These are phyloP conservation scores for Sugiyamaella mastotermitis DNA, from an alignment of 805 yeast species.

Conservation along the genomic window DNA sequence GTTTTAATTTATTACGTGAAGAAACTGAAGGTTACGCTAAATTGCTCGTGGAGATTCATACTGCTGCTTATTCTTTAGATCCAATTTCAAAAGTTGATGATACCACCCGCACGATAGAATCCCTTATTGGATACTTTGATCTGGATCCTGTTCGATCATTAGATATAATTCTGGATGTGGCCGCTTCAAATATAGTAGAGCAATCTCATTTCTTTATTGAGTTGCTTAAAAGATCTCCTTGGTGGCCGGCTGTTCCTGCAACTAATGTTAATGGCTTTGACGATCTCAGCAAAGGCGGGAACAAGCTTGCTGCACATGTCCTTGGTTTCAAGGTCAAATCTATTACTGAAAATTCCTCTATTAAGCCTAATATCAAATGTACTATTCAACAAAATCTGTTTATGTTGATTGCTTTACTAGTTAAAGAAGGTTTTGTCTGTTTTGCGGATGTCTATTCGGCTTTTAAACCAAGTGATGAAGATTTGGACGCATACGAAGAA, in stretches of 20 bases:
- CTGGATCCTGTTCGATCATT: slow-evolving; percentile 69
- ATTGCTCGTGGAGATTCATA: slow-evolving; percentile 44
- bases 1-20: slow-evolving; percentile 65
- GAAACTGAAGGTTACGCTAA: slow-evolving; percentile 74
- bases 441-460: slow-evolving; percentile 56
- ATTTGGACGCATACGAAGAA: slow-evolving; percentile 39
- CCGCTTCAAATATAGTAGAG: slow-evolving; percentile 37
- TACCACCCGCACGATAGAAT: slow-evolving; percentile 44
- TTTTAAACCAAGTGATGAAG: slow-evolving; percentile 47
- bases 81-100: slow-evolving; percentile 23
- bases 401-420: slow-evolving; percentile 46
- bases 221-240: slow-evolving; percentile 48
- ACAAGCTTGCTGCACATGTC: slow-evolving; percentile 46
- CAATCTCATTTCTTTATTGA: slow-evolving; percentile 43
- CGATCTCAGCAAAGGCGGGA: slow-evolving; percentile 47
- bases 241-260: slow-evolving; percentile 58
- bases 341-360: slow-evolving; percentile 18
- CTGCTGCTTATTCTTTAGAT: slow-evolving; percentile 38
- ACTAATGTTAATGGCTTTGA: slow-evolving; percentile 15
- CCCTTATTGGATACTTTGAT: slow-evolving; percentile 65
- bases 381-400: slow-evolving; percentile 30
- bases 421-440: slow-evolving; percentile 61
- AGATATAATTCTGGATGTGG: slow-evolving; percentile 54
- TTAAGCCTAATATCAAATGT: slow-evolving; percentile 34
- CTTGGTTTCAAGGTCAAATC: slow-evolving; percentile 41